These are phyloP conservation scores for Persicaria tinctoria DNA, from an alignment of 148 eudicot genomes.

Conservation along the genomic window DNA sequence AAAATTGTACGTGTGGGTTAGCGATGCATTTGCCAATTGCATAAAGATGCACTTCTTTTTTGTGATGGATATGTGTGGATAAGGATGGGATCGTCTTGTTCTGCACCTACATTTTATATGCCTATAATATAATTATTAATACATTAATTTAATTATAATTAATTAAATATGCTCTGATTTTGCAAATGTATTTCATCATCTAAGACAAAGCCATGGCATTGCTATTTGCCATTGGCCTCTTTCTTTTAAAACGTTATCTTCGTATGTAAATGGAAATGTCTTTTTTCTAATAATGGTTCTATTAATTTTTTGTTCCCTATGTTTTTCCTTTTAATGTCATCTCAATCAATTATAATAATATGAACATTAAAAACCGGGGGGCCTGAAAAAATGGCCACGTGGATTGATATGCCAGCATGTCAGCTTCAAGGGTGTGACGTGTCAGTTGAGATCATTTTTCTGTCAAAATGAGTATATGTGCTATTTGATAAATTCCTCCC, in stretches of 20 bases:
- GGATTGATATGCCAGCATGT: constrained; percentile 12
- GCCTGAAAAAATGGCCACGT: background rate
- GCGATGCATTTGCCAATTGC: constrained; percentile 9
- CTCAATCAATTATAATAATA: background rate
- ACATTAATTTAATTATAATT: no score
- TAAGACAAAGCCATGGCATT: background rate
- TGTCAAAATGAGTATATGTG: no score
- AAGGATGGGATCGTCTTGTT: background rate
- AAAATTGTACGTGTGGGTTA: background rate
- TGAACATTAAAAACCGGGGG: background rate
- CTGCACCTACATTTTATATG: background rate
- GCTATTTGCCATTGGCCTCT: background rate
- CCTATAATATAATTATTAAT: background rate
- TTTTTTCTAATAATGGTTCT: background rate
- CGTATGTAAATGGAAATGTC: constrained; percentile 7
- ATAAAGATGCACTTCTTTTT: constrained; percentile 6
- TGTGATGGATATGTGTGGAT: constrained; percentile 4
- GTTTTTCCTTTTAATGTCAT: background rate
- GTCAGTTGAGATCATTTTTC: background rate
- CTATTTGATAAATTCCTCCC: no score
- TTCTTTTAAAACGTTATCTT: constrained; percentile 2
- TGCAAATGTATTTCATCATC: background rate
- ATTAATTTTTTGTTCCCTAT: background rate
- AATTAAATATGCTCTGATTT: background rate
- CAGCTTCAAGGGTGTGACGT: constrained; percentile 11